Conservation (phyloP, 176 grass and related monocot genomes). For the Raddia guianensis region DNA sequence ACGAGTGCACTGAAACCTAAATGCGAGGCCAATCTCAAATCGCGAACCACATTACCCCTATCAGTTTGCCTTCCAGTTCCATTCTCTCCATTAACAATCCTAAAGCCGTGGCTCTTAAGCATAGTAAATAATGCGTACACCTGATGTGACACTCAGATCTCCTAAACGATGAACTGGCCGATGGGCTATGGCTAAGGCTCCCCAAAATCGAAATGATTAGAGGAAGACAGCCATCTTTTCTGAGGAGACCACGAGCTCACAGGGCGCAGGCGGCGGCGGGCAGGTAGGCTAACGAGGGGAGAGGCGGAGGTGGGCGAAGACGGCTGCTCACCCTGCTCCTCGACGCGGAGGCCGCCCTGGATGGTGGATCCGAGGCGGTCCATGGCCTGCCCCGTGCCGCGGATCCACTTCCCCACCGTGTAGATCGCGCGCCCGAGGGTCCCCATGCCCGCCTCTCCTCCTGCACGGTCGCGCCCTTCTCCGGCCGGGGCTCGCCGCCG, state of each 20-base stretch:
- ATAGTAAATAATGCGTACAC: background rate
- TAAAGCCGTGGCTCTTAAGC: background rate
- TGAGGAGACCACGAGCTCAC: background rate
- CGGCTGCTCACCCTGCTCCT: conserved; percentile 68
- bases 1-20: background rate
- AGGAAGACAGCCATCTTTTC: conserved; percentile 19
- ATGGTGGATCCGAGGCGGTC: conserved; percentile 85
- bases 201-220: conserved; percentile 12
- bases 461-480: background rate
- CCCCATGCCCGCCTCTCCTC: conserved; percentile 49
- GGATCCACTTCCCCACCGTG: conserved; percentile 97
- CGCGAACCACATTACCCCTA: conserved; percentile 9
- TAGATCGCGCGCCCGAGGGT: conserved; percentile 84
- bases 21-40: background rate
- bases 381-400: conserved; percentile 89
- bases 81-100: background rate
- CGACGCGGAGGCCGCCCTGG: conserved; percentile 73
- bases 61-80: background rate
- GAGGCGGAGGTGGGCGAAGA: background rate
- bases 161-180: background rate
- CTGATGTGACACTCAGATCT: conserved; percentile 1
- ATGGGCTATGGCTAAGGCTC: background rate
- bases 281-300: background rate
- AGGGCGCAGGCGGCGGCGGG: background rate
- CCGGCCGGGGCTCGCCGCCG: conserved; percentile 33